Base-by-base conservation (phyloP, 768 basidiomycete genomes). In the Lepiota brunneoincarnata region DNA sequence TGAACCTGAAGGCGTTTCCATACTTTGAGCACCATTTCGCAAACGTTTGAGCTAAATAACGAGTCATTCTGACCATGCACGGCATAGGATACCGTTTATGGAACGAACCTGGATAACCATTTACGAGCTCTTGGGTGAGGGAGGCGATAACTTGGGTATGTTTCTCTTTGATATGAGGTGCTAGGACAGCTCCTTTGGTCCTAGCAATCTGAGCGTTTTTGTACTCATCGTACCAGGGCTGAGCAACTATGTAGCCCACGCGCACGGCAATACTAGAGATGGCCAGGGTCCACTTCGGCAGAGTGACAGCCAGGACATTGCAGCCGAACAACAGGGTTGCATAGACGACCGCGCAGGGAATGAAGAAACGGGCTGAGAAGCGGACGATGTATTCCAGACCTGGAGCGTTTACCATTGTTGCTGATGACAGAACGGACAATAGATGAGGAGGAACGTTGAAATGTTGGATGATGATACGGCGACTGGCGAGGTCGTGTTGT, bases 1-100 rank as follows among this genome's bases (percentile, higher is more conserved):
- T 63, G 20, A 71, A 35, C 28, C 64, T 61, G 49, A 61, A 72
- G 2, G 65, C 67, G 35, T 69, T 62, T 14, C 75, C 75, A 58
- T 72, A 69, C 26, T 63, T 49, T 28, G 63, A 21, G 1, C 55
- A 44, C 62, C 65, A 66, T 4, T 60, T 51, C 14, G 48, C 31
- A 15, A 71, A 60, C 0, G 59, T 34, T 14, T 72, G 70, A 17
- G 63, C 74, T 76, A 46, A 51, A 34, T 52, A 15, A 48, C 24
- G 18, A n/a, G 3, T 46, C 15, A 15, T 26, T 17, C 11, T 28
- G 26, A 28, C 4, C 7, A 28, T 28, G n/a, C n/a, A 28, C 7
- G 26, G 7, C 7, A 7, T 5, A 11, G 6, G 28, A 34, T 20
- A 9, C 7, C 6, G 15, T 18, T 20, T 20, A 3, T 6, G 11